phyloP scores from a whole-genome alignment of 176 grass and related monocot species.

The Triticum monococcum region DNA sequence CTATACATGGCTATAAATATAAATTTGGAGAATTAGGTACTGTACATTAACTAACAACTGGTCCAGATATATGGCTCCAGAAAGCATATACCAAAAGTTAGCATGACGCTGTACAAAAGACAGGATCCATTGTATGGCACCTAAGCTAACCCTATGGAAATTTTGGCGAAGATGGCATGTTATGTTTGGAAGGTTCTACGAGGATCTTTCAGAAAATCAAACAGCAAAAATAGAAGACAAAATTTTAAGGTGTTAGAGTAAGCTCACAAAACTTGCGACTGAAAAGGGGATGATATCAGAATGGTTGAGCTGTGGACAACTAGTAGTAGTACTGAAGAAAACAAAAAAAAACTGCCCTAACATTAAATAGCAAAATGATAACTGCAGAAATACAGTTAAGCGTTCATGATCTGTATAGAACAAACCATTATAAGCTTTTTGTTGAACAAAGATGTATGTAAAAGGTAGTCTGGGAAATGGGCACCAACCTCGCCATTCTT shows the following conservation, averaged over 20 bases:
- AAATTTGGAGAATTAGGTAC: too few relatives aligned
- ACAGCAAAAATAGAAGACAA: background rate
- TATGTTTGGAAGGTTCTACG: background rate
- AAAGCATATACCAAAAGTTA: too few relatives aligned
- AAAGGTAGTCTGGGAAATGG: background rate
- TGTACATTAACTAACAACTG: too few relatives aligned
- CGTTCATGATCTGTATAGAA: background rate
- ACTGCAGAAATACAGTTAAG: background rate
- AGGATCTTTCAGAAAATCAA: background rate
- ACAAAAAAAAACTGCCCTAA: background rate
- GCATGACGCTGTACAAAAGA: too few relatives aligned
- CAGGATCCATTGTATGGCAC: too few relatives aligned
- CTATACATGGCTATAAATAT: too few relatives aligned
- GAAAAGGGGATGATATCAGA: background rate
- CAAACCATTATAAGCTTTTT: background rate
- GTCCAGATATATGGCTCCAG: too few relatives aligned
- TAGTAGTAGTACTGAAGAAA: background rate
- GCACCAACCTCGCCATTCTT: background rate
- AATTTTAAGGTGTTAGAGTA: background rate
- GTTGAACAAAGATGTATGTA: background rate
- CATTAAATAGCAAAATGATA: background rate
- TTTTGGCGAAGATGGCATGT: too few relatives aligned
- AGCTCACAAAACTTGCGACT: background rate
- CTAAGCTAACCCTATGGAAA: too few relatives aligned
- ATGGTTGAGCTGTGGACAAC: background rate